Percentiles rank a stretch among this genome's conserved stretches.
Conservation (phyloP, 306 rosid species). For the Canavalia gladiata region DNA sequence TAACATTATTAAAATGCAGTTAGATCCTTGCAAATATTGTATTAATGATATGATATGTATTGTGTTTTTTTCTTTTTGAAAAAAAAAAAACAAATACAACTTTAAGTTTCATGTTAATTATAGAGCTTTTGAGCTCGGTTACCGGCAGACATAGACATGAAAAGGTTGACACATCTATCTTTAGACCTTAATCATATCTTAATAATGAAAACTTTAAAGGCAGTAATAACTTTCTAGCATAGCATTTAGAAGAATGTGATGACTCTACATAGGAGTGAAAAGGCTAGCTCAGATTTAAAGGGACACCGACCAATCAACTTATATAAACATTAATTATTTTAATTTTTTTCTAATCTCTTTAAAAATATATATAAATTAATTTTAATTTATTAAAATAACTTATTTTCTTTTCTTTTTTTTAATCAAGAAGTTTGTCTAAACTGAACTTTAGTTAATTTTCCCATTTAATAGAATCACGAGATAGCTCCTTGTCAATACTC, state of each 20-base stretch:
- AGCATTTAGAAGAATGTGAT: no score
- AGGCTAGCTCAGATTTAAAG: background rate
- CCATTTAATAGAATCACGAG: no score
- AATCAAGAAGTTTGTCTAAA: no score
- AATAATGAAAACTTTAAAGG: background rate
- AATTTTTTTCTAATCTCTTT: no score
- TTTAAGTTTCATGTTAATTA: background rate
- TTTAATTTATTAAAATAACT: no score
- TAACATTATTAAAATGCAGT: background rate
- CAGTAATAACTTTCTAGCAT: background rate
- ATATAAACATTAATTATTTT: no score
- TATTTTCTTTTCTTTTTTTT: no score
- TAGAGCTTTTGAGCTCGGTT: background rate
- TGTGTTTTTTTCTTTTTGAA: background rate
- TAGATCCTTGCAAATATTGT: background rate
- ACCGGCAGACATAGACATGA: background rate
- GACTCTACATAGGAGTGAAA: no score
- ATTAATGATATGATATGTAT: background rate
- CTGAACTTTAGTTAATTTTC: no score
- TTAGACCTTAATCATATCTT: background rate
- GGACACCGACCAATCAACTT: background rate
- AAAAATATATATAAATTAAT: no score
- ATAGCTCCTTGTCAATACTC: no score
- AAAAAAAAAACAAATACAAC: background rate
- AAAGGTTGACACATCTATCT: conserved; percentile 1